phyloP scores from a whole-genome alignment of 805 yeast genomes.

The Cyberlindnera sargentensis region DNA sequence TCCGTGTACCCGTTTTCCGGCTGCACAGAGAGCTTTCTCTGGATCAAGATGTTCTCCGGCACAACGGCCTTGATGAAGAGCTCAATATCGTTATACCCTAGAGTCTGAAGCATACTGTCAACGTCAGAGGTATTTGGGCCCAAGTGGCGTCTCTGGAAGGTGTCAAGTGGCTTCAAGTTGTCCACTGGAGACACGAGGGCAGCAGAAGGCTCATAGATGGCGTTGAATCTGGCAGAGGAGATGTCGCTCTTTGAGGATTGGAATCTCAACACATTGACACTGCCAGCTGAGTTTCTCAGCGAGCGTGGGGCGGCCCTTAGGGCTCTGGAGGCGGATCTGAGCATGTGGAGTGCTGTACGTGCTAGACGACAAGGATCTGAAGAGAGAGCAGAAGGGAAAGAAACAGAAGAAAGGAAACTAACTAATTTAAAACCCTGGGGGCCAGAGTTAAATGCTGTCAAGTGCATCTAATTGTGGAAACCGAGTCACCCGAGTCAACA shows the following conservation, averaged over 20 bases:
- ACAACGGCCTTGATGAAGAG: slow-evolving; percentile 67
- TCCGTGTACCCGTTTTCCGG: slow-evolving; percentile 79
- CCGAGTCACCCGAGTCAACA: too few species aligned
- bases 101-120: slow-evolving; percentile 51
- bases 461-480: too few species aligned
- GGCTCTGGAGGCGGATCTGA: not conserved
- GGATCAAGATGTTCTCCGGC: slow-evolving; percentile 67
- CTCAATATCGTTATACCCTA: slow-evolving; percentile 63
- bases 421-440: too few species aligned
- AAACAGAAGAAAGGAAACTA: too few species aligned
- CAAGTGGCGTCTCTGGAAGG: slow-evolving; percentile 84
- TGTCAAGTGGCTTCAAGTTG: slow-evolving; percentile 48
- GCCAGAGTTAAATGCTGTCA: not conserved
- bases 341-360: not conserved
- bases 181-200: slow-evolving; percentile 6
- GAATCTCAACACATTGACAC: not conserved
- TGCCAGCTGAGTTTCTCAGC: not conserved
- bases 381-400: too few species aligned
- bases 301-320: not conserved
- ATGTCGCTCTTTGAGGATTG: slow-evolving; percentile 37
- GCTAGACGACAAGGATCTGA: too few species aligned
- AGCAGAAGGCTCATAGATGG: slow-evolving; percentile 38
- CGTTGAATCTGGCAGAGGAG: slow-evolving; percentile 43
- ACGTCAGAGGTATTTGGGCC: slow-evolving; percentile 72
- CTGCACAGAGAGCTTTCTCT: slow-evolving; percentile 56